A percentile compares a stretch with the other conserved stretches of the same genome.
These are phyloP conservation scores for Nakaseomyces glabratus DNA, from an alignment of 1,139 yeast genomes.

Conservation along the genomic window DNA sequence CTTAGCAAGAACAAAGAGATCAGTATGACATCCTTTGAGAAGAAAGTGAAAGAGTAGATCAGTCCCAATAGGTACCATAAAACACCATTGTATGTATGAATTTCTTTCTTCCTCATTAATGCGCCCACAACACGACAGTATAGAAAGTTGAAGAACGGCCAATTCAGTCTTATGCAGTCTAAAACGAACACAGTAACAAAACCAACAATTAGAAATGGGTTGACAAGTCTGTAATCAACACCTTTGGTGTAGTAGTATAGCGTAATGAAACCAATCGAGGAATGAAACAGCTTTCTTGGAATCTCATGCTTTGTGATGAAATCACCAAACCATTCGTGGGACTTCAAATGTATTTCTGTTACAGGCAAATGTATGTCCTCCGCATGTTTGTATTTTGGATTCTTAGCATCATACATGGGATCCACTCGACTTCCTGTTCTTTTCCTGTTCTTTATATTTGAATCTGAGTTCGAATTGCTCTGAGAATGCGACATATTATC, in stretches of 20 bases:
- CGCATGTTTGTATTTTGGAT: conserved; percentile 8
- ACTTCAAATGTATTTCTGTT: conserved; percentile 28
- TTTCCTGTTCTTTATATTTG: neutral
- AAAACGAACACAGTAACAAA: conserved; percentile 49
- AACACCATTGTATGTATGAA: conserved; percentile 66
- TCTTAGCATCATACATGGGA: conserved; percentile 4
- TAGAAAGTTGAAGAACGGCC: conserved; percentile 49
- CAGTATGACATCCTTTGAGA: conserved; percentile 73
- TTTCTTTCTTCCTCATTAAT: conserved; percentile 75
- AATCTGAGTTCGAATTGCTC: no score
- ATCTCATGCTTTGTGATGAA: conserved; percentile 72
- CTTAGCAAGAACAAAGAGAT: conserved; percentile 72
- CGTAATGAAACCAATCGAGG: conserved; percentile 77
- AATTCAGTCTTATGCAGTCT: conserved; percentile 60
- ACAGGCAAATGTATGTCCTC: conserved; percentile 28
- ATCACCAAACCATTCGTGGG: conserved; percentile 38
- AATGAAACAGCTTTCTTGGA: conserved; percentile 79
- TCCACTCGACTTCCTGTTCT: conserved; percentile 4
- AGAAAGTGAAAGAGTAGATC: conserved; percentile 54
- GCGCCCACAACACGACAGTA: conserved; percentile 66
- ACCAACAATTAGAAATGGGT: conserved; percentile 47
- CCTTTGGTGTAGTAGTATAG: conserved; percentile 64
- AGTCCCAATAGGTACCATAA: conserved; percentile 79
- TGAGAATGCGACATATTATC: no score
- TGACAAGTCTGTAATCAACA: conserved; percentile 44